These are phyloP conservation scores for Murraya paniculata DNA, from an alignment of 345 rosid genomes.

Conservation along the genomic window DNA sequence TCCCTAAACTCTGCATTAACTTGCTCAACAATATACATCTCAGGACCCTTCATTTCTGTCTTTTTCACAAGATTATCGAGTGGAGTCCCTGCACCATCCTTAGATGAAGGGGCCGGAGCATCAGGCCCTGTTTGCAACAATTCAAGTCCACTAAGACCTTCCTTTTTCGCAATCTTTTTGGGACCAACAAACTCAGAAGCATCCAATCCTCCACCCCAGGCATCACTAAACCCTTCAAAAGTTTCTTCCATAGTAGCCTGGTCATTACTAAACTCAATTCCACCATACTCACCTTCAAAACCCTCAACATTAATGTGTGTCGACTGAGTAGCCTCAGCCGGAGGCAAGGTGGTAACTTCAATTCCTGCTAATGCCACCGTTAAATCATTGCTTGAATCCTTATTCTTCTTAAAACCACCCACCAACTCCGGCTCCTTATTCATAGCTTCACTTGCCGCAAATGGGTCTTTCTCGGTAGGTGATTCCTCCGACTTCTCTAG, in stretches of 20 bases:
- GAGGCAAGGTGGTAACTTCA: conserved; percentile 91
- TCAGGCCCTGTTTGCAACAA: conserved; percentile 73
- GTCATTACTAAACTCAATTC: conserved; percentile 86
- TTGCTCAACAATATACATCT: conserved; percentile 84
- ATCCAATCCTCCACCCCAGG: conserved; percentile 99
- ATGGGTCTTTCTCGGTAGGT: conserved; percentile 71
- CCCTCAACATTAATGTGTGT: conserved; percentile 91
- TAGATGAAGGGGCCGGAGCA: conserved; percentile 36
- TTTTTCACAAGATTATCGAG: conserved; percentile 77
- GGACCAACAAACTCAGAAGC: conserved; percentile 89
- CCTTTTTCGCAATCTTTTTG: conserved; percentile 63
- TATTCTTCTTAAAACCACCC: conserved; percentile 86
- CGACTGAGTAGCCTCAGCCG: conserved; percentile 96
- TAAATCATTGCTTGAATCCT: conserved; percentile 66
- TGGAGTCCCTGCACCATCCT: conserved; percentile 47
- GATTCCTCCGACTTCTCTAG: conserved; percentile 51
- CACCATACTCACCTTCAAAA: conserved; percentile 95
- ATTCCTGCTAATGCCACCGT: conserved; percentile 82
- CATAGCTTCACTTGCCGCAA: conserved; percentile 74
- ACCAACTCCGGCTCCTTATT: conserved; percentile 76
- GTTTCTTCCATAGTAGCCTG: conserved; percentile 91
- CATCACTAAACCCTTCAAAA: conserved; percentile 82
- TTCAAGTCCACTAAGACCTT: conserved; percentile 97
- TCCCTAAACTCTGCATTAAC: conserved; percentile 94
- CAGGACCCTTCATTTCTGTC: conserved; percentile 94